Evolutionary conservation across 305 asterid species (phyloP), one percentile per base, ranked within the genome.

Genomic region (Fraxinus sp.): DNA sequence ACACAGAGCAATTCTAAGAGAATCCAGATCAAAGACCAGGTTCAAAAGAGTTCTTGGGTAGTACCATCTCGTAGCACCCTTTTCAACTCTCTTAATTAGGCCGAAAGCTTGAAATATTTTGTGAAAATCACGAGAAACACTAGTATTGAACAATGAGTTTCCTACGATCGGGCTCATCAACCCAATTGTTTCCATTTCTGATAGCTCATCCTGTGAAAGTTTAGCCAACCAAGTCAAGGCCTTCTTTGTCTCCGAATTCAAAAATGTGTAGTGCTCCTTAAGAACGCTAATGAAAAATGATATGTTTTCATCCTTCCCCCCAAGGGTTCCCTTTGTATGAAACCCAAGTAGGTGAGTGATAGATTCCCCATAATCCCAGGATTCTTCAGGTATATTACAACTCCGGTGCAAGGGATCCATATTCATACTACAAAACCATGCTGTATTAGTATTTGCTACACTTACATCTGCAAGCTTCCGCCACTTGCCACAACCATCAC

Each of bases 401-500:
- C 87, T 92, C 90, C 90, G 97, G 81, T 86, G 86, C 26, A 87
- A 86, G 14, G 97, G 91, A 75, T 96, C 97, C 39, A 76, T 87
- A 82, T 93, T 96, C 98, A 96, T 96, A 80, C 97, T 92, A 86
- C 99, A 96, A 89, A 96, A 96, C 99, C 99, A 96, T 43, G 93
- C 97, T 52, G 86, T 84, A 71, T 92, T 88, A 80, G 90, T 74
- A 86, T 89, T 89, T 55, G 93, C 86, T 59, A 30, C 83, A 82
- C 18, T 43, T 78, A 81, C 90, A 81, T 89, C 91, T 46, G 84
- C 85, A 83, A 92, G 91, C 91, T 91, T 94, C 87, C 99, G 94
- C 99, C 99, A 96, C 90, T 95, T 96, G 86, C 92, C 85, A 90
- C 99, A 96, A 87, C 97, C 96, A 87, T 96, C 98, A 89, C 99